Evolutionary conservation across 495 filamentous ascomycete genomes (phyloP).

Genomic region (Aspergillus steynii): DNA sequence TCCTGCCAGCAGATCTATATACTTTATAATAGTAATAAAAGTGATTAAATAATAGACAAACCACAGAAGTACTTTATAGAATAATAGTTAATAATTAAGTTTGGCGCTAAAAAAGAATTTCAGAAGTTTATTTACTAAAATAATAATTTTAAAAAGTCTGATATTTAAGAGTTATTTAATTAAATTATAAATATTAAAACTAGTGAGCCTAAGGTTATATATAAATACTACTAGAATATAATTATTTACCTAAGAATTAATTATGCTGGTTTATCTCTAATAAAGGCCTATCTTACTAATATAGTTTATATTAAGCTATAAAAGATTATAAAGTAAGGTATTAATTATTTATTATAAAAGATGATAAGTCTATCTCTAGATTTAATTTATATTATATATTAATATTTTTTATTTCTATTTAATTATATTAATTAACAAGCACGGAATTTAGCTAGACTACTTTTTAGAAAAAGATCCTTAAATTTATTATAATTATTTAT

Average conservation of each 20-base stretch:
- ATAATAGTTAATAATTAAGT: no score
- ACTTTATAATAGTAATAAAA: conserved; percentile 3
- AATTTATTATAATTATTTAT: background rate
- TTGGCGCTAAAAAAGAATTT: no score
- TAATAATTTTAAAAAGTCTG: background rate
- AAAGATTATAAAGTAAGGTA: background rate
- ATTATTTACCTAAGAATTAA: background rate
- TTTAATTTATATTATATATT: background rate
- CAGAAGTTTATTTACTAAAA: no score
- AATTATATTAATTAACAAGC: background rate
- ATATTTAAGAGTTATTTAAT: background rate
- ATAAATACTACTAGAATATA: background rate
- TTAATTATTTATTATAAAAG: background rate
- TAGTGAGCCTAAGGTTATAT: background rate
- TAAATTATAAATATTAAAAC: background rate
- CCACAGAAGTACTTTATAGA: no score
- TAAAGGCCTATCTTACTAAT: background rate
- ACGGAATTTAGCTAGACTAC: background rate
- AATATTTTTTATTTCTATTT: background rate
- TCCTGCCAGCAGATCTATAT: background rate
- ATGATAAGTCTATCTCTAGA: background rate
- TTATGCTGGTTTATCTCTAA: background rate
- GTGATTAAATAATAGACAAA: background rate
- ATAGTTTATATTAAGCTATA: background rate
- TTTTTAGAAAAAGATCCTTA: background rate